Base-by-base conservation (phyloP, 306 rosid species). In the Pterocarpus macrocarpus region DNA sequence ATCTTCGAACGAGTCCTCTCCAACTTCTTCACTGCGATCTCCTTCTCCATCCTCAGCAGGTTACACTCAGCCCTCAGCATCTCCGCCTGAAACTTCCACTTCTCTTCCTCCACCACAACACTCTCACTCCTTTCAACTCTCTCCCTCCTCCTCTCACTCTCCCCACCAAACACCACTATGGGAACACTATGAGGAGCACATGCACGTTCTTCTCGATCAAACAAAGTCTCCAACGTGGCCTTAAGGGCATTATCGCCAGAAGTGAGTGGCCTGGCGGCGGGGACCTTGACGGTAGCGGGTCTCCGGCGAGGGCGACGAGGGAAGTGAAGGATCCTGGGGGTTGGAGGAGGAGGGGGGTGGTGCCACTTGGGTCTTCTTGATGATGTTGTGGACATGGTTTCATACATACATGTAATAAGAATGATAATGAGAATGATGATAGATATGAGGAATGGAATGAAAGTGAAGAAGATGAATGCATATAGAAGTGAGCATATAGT, bases 1-100 rank as follows among this genome's bases (percentile, higher is more conserved):
- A 88, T 85, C 80, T 87, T 88, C 6, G 80, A 69, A 63, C 90
- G 88, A 64, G 79, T 81, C 78, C 90, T 88, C 79, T 88, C 86
- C 30, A 90, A 64, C 85, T 90, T 95, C 85, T 88, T 93, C 10
- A 87, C 81, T 0, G 88, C 90, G 81, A 93, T 88, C 80, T 92
- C 96, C 44, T 88, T 95, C 88, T 95, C 98, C 97, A 95, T 95
- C 58, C 96, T 90, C 90, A 95, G 70, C 83, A 95, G 72, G 75
- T 90, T 95, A 66, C 99, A 95, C 88, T 95, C 99, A 0, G 98
- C 97, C 63, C 98, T 95, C 90, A 95, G 70, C 92, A 93, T 91
- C 80, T 95, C 99, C 0, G 93, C 96, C 79, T 91, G 96, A 88
- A 95, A 91, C 89, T 92, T 87, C 97, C 99, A 93, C 64, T 89